Conservation (phyloP, 1,284 basidiomycete genomes). For the Xanthoconium separans region DNA sequence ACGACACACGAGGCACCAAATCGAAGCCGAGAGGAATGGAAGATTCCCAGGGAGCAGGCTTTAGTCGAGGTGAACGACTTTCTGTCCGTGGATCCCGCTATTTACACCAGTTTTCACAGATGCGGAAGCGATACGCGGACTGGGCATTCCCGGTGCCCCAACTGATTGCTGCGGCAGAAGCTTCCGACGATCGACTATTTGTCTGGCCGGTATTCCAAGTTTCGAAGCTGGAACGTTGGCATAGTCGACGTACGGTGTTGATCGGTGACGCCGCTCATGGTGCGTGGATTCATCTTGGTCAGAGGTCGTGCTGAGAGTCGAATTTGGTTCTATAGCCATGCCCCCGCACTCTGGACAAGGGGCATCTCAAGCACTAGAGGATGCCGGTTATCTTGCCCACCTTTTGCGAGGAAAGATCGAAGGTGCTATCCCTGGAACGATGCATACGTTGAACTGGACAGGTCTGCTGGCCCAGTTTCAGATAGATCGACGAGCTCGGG, state of each 20-base stretch:
- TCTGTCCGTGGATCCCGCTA: not conserved
- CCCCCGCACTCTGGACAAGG: constrained; percentile 36
- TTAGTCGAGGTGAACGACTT: constrained; percentile 17
- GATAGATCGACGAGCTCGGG: constrained; percentile 23
- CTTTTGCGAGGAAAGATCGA: constrained; percentile 23
- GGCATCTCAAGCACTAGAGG: constrained; percentile 34
- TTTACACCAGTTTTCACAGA: constrained; percentile 12
- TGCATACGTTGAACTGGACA: constrained; percentile 13
- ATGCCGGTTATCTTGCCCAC: constrained; percentile 32
- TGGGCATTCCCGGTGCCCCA: constrained; percentile 35
- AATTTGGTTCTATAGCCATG: constrained; percentile 23
- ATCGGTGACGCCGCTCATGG: constrained; percentile 36
- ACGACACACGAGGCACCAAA: constrained; percentile 29
- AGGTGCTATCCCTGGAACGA: not conserved
- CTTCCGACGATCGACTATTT: constrained; percentile 16
- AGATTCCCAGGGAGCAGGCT: constrained; percentile 22
- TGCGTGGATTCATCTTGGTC: constrained; percentile 6
- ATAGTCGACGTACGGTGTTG: constrained; percentile 27
- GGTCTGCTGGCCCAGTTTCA: constrained; percentile 26
- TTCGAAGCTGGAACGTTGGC: constrained; percentile 26
- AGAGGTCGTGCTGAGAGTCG: not conserved
- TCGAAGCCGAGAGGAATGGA: constrained; percentile 31
- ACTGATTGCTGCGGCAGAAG: constrained; percentile 22
- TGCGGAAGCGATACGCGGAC: constrained; percentile 26
- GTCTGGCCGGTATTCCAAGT: constrained; percentile 32